Base-by-base conservation (phyloP, 1,284 basidiomycete genomes). In the Leccinum cinnamomeum region DNA sequence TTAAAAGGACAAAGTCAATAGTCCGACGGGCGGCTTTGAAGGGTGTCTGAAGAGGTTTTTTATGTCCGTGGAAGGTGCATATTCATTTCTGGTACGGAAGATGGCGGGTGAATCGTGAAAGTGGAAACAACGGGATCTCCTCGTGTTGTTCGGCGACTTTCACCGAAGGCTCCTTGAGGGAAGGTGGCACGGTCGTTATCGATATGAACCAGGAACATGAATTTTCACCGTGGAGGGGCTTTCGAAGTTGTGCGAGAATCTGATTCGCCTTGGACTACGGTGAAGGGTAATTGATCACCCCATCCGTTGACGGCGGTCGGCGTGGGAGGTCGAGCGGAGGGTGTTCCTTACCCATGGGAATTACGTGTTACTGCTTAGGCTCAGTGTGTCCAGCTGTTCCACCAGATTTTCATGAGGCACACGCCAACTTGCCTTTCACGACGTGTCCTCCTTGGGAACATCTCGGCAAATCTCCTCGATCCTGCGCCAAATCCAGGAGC, bases 321-420 rank as follows among this genome's bases (percentile, higher is more conserved):
- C 61, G 70, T 72, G 70, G 54, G 67, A 68, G 65, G 55, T 28
- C 46, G 18, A 33, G 54, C 23, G 14, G 18, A 37, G 50, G 54
- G 25, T 48, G 28, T 41, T 61, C 53, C 33, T 14, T 56, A 35
- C 12, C 46, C 69, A 62, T 71, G 69, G 64, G 69, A 62, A 70
- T 62, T 60, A 59, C 54, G 58, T 61, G 51, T 44, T 33, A 8
- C 44, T 50, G 48, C 23, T 57, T 59, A 53, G 16, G 44, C 10
- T 46, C 18, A 46, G 58, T 53, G 60, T 53, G 57, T 56, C 41
- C 39, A 56, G 28, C 23, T 54, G 54, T 61, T 71, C 73, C 71
- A 62, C 72, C 72, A 62, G 71, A 75, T 67, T 64, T 75, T 64
- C 71, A 66, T 62, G 65, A 57, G 53, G 54, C 33, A 55, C 62